A percentile compares a stretch with the other conserved stretches of the same genome.
Evolutionary conservation across 306 rosid genomes (phyloP).

Genomic region (Mimosa pudica): DNA sequence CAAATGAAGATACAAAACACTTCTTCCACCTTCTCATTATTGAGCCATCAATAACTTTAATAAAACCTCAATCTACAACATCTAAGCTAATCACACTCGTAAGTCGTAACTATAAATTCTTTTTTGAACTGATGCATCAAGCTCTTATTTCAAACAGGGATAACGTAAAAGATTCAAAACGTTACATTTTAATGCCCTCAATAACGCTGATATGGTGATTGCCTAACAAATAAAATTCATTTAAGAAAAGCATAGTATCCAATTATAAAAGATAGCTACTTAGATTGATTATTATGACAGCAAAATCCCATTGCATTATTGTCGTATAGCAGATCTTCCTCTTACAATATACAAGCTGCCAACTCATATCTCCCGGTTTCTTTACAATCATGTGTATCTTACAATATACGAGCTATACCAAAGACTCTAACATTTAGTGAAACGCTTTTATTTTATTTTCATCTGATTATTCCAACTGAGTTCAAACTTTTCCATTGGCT

Average conservation of each 20-base stretch:
- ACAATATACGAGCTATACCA: conserved; percentile 42
- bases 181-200: neutral
- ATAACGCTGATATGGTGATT: neutral
- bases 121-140: neutral
- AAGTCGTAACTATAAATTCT: neutral
- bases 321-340: conserved; percentile 5
- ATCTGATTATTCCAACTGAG: conserved; percentile 10
- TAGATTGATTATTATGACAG: neutral
- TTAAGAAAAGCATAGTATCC: neutral
- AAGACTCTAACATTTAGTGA: conserved; percentile 4
- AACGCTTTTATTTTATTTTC: neutral
- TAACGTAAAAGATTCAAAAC: neutral
- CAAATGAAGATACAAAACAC: neutral
- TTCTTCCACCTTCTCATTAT: neutral
- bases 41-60: neutral
- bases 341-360: conserved; percentile 29
- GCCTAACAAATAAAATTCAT: neutral
- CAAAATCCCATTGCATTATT: conserved; percentile 34
- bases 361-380: conserved; percentile 29
- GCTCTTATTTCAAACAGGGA: neutral
- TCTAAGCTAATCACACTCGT: neutral
- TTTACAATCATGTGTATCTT: conserved; percentile 33
- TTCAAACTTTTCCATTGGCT: conserved; percentile 49
- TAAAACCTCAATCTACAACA: neutral
- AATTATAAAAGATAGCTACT: neutral